Conservation (phyloP, 306 rosid species). For the Betula pendula region DNA sequence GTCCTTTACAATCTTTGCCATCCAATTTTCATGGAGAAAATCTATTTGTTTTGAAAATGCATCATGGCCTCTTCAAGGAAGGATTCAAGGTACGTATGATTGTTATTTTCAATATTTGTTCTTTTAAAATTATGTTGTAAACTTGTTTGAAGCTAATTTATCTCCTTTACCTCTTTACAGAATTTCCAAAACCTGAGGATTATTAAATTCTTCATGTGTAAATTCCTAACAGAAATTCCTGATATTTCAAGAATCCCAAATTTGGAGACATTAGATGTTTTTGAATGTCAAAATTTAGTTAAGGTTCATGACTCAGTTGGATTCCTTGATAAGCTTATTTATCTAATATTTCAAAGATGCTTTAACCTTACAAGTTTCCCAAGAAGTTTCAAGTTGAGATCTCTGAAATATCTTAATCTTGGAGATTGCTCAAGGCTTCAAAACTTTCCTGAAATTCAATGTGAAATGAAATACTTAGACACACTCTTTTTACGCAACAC, state of each 20-base stretch:
- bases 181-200: not conserved
- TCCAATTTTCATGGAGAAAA: not conserved
- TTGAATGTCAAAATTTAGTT: slow-evolving; percentile 10
- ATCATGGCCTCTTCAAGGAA: not conserved
- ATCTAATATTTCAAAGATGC: slow-evolving; percentile 6
- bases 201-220: not conserved
- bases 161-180: not conserved
- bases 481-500: not conserved
- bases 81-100: not conserved
- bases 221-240: not conserved
- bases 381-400: not conserved
- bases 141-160: not conserved
- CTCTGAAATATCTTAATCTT: not conserved
- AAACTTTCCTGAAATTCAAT: not conserved
- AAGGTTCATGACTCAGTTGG: slow-evolving; percentile 26
- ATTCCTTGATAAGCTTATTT: slow-evolving; percentile 17
- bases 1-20: not conserved
- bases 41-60: not conserved
- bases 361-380: slow-evolving; percentile 7
- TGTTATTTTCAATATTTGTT: not conserved
- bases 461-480: not conserved
- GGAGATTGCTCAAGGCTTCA: not conserved
- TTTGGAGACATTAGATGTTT: slow-evolving; percentile 33
- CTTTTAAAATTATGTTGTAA: not conserved
- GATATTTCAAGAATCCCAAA: slow-evolving; percentile 13